Evolutionary conservation across 176 grass and related monocot species (phyloP).

Genomic region (Puccinellia tenuiflora): DNA sequence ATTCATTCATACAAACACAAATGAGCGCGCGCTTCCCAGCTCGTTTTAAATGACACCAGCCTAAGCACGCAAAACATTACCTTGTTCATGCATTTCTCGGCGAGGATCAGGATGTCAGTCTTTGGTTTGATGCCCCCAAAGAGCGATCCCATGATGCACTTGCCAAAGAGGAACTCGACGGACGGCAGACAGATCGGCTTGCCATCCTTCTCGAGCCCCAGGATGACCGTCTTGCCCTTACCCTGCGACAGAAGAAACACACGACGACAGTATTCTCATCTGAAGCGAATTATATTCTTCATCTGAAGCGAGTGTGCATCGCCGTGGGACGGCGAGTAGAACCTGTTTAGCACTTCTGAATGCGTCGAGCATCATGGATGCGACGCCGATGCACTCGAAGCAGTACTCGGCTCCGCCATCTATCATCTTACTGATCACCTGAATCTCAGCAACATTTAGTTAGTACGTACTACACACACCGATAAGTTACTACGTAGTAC

Average conservation of each 20-base stretch:
- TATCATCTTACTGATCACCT: conserved; percentile 62
- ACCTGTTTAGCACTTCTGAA: conserved; percentile 57
- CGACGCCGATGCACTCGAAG: conserved; percentile 78
- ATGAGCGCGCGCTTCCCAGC: not conserved
- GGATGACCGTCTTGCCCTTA: conserved; percentile 65
- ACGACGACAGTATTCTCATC: not conserved
- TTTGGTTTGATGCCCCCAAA: conserved; percentile 75
- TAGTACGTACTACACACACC: too few species aligned
- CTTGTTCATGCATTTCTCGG: conserved; percentile 61
- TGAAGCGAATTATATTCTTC: not conserved
- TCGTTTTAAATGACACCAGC: not conserved
- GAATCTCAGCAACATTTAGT: not conserved
- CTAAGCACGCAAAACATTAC: not conserved
- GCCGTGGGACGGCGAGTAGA: not conserved
- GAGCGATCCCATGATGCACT: conserved; percentile 42
- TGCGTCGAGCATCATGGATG: conserved; percentile 55
- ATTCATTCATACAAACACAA: not conserved
- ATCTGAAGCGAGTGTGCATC: not conserved
- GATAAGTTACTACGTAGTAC: not conserved
- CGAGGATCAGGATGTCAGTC: conserved; percentile 64
- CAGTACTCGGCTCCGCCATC: conserved; percentile 55
- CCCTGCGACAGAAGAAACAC: conserved; percentile 32
- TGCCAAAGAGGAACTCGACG: conserved; percentile 45
- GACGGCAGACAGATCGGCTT: conserved; percentile 32
- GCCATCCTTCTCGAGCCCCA: conserved; percentile 35